Conservation (phyloP, 1,284 basidiomycete genomes). For the Pseudozyma thailandica region DNA sequence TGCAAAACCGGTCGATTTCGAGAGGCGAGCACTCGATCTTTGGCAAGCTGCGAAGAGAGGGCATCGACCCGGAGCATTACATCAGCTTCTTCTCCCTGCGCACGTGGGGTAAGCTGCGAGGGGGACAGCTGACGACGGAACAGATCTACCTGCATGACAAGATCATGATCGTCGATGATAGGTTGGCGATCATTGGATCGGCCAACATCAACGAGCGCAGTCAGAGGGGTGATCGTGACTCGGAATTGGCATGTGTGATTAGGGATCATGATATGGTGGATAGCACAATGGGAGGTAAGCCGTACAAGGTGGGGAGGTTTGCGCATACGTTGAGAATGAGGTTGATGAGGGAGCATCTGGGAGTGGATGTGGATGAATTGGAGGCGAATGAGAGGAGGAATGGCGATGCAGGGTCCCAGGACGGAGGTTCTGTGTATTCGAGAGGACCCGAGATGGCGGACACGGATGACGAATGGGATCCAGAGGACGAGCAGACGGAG, state of each 20-base stretch:
- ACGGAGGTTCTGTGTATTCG: constrained; percentile 7
- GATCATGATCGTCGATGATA: constrained; percentile 93
- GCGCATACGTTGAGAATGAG: constrained; percentile 92
- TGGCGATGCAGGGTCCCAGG: constrained; percentile 11
- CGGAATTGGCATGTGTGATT: constrained; percentile 90
- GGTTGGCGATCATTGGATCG: constrained; percentile 96
- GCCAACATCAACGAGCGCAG: constrained; percentile 99
- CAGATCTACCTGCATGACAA: constrained; percentile 72
- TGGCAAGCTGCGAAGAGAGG: constrained; percentile 83
- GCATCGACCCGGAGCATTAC: constrained; percentile 87
- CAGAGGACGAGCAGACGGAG: constrained; percentile 77
- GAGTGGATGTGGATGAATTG: constrained; percentile 90
- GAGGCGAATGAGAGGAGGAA: constrained; percentile 68
- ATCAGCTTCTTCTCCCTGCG: constrained; percentile 91
- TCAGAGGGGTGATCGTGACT: constrained; percentile 94
- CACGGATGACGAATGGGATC: constrained; percentile 76
- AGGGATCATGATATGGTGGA: constrained; percentile 94
- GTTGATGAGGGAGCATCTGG: constrained; percentile 95
- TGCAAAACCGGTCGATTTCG: constrained; percentile 82
- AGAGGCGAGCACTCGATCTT: constrained; percentile 94
- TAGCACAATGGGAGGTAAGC: constrained; percentile 91
- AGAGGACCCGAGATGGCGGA: constrained; percentile 26
- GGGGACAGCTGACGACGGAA: constrained; percentile 87
- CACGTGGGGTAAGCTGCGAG: constrained; percentile 91
- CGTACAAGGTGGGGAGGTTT: constrained; percentile 95